Evolutionary conservation across 2,329 filamentous ascomycete genomes (phyloP).

Genomic region (Diaporthe citri): DNA sequence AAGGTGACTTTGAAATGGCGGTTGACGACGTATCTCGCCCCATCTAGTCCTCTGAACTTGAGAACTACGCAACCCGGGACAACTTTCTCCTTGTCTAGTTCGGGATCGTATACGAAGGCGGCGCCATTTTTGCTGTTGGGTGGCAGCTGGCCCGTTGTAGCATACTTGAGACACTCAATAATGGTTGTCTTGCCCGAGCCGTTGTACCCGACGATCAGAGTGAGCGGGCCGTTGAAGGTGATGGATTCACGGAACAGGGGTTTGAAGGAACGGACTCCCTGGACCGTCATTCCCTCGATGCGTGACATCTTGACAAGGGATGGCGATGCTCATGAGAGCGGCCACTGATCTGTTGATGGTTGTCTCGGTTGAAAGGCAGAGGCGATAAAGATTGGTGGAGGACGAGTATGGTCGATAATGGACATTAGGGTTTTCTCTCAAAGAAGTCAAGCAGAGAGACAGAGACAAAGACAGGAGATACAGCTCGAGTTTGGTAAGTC

Average conservation of each 20-base stretch:
- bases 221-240: conserved; percentile 86
- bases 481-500: not conserved
- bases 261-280: conserved; percentile 88
- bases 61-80: conserved; percentile 93
- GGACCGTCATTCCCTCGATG: conserved; percentile 90
- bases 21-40: conserved; percentile 84
- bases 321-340: conserved; percentile 35
- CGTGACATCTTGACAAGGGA: conserved; percentile 69
- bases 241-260: conserved; percentile 81
- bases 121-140: conserved; percentile 86
- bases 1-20: conserved; percentile 88
- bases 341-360: not conserved
- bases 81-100: conserved; percentile 88
- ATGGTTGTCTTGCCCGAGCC: conserved; percentile 99
- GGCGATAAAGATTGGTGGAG: not conserved
- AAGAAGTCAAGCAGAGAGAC: no score
- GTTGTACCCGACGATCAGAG: conserved; percentile 96
- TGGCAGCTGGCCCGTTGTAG: conserved; percentile 92
- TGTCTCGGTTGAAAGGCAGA: no score
- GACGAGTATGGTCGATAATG: not conserved
- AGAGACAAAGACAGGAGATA: not conserved
- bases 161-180: conserved; percentile 98
- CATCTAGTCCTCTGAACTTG: conserved; percentile 83
- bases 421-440: not conserved
- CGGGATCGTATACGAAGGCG: conserved; percentile 98